Evolutionary conservation across 2,329 filamentous ascomycete genomes (phyloP), one percentile per base, ranked within the genome.

Genomic region (Aspergillus fischeri): DNA sequence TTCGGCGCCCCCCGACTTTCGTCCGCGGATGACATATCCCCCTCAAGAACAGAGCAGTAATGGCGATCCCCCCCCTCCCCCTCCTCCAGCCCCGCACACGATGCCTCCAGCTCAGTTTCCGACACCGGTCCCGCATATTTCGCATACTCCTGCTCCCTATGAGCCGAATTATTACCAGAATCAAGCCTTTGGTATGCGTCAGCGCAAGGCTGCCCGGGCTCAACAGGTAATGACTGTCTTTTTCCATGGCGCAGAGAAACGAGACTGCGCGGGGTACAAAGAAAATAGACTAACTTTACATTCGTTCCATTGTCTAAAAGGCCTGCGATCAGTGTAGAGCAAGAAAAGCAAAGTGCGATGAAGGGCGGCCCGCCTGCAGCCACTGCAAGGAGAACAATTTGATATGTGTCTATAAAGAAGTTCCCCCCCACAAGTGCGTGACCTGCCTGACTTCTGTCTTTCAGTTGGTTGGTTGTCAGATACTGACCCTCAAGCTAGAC

Each of bases 311-410:
- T 24, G 1, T 21, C 53, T 57, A 17, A 61, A 96, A 38, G 87
- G 94, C 94, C 41, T 99, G 94, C 74, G 92, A 96, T 68, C 90
- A 88, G 73, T 96, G 92, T 75, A 86, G 92, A 57, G 84, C 89
- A 59, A 83, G 93, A 42, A 96, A 96, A 74, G 91, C 91, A 14
- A 96, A 96, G 75, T 96, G 92, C 71, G 91, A 96, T 67, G 92
- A 96, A 78, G 86, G 87, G 10, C 86, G 89, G 63, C 92, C 89
- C 1, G 88, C 89, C 66, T 93, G 91, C 70, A 91, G 88, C 42
- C 86, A 86, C 67, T 99, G 94, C 73, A 89, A 88, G 66, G 92
- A 97, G 65, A 95, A 95, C 71, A 87, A 84, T 63, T 82, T 91
- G 32, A 82, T 86, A 53, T 99, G 91, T 78, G 87, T 90, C 73